phyloP scores from a whole-genome alignment of 2,329 filamentous ascomycete species.

The Aureobasidium sp. region DNA sequence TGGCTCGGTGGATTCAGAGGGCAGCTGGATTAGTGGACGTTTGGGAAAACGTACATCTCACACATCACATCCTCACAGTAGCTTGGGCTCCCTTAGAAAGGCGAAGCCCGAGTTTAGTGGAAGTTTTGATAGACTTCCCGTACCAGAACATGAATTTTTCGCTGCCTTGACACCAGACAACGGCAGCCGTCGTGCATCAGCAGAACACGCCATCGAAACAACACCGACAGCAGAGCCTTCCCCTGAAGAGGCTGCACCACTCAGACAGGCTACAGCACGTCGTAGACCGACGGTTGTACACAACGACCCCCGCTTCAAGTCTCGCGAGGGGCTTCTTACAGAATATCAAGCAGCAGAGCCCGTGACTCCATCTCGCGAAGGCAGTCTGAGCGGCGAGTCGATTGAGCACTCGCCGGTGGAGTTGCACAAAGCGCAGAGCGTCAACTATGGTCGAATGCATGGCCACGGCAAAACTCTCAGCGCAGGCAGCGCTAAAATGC shows the following conservation, averaged over 20 bases:
- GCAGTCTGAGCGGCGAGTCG: conserved; percentile 10
- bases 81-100: conserved; percentile 35
- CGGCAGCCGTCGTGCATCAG: conserved; percentile 10
- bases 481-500: conserved; percentile 65
- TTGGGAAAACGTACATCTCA: conserved; percentile 41
- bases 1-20: conserved; percentile 91
- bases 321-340: conserved; percentile 51
- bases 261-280: conserved; percentile 39
- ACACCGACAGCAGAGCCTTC: conserved; percentile 11
- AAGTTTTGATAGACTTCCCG: conserved; percentile 56
- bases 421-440: conserved; percentile 59
- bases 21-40: conserved; percentile 85
- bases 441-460: conserved; percentile 46
- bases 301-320: conserved; percentile 48
- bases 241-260: conserved; percentile 1
- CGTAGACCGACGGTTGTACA: conserved; percentile 58
- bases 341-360: conserved; percentile 28
- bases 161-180: conserved; percentile 34
- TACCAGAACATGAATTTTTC: conserved; percentile 66
- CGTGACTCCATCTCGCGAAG: neutral
- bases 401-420: conserved; percentile 18
- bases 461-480: conserved; percentile 64
- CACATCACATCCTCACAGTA: conserved; percentile 37
- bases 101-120: conserved; percentile 45
- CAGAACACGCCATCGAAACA: neutral